Evolutionary conservation across 1,284 basidiomycete genomes (phyloP).

Genomic region (Phylloboletellus chloephorus): DNA sequence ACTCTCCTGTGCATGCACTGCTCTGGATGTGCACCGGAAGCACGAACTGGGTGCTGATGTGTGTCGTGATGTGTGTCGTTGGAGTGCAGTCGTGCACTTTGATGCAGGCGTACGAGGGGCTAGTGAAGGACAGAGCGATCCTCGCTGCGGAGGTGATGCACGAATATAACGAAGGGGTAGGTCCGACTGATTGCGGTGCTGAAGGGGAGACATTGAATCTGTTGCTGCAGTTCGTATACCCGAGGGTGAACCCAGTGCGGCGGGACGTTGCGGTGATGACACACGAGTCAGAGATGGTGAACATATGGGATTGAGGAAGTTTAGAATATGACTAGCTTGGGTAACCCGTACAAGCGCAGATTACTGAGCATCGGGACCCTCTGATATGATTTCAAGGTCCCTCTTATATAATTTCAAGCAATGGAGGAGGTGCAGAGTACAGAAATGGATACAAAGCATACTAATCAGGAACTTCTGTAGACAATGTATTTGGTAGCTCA

Average conservation of each 20-base stretch:
- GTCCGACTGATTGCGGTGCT: constrained; percentile 13
- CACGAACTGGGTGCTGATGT: constrained; percentile 70
- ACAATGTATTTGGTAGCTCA: too few relatives aligned
- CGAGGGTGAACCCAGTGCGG: constrained; percentile 67
- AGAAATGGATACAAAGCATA: too few relatives aligned
- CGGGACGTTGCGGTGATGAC: constrained; percentile 82
- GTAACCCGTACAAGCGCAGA: too few relatives aligned
- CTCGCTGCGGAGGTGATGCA: constrained; percentile 78
- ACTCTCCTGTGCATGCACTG: constrained; percentile 70
- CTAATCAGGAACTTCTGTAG: too few relatives aligned
- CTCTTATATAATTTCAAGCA: too few relatives aligned
- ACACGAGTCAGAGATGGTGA: constrained; percentile 72
- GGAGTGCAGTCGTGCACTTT: constrained; percentile 51
- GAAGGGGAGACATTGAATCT: neutral
- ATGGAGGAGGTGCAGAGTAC: too few relatives aligned
- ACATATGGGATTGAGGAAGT: constrained; percentile 31
- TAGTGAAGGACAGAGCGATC: constrained; percentile 72
- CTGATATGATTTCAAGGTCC: too few relatives aligned
- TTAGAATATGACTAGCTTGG: too few relatives aligned
- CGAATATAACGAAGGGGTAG: constrained; percentile 78
- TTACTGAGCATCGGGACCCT: too few relatives aligned
- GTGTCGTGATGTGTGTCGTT: constrained; percentile 58
- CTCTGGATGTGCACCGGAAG: constrained; percentile 66
- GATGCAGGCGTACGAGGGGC: constrained; percentile 43
- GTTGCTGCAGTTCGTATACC: constrained; percentile 67